phyloP scores from a whole-genome alignment of 306 rosid genomes.

The Castanea crenata region DNA sequence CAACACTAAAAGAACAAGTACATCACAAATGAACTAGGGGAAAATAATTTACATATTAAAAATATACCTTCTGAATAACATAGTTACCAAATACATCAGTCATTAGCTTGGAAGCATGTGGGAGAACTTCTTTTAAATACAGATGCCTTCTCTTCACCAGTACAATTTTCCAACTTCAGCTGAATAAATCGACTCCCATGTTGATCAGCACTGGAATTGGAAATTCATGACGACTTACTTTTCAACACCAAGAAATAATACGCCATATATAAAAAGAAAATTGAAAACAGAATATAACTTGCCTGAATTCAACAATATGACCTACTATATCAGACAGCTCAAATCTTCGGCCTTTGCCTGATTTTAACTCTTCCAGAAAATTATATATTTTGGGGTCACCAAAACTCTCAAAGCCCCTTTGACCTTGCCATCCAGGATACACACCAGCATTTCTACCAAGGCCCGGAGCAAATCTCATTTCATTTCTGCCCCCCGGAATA shows the following conservation, averaged over 20 bases:
- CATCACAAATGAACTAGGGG: background rate
- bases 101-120: slow-evolving; percentile 46
- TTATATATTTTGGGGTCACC: slow-evolving; percentile 48
- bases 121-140: slow-evolving; percentile 55
- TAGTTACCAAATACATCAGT: slow-evolving; percentile 60
- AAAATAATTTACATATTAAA: background rate
- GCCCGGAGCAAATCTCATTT: slow-evolving; percentile 29
- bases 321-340: slow-evolving; percentile 57
- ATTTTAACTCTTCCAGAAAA: slow-evolving; percentile 54
- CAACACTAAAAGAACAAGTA: background rate
- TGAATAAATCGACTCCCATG: slow-evolving; percentile 62
- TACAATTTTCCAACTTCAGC: slow-evolving; percentile 47
- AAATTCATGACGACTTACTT: slow-evolving; percentile 24
- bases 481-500: slow-evolving; percentile 44
- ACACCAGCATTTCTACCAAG: slow-evolving; percentile 43
- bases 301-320: slow-evolving; percentile 50
- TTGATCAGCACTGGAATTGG: slow-evolving; percentile 46
- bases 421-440: slow-evolving; percentile 51
- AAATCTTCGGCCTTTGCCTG: slow-evolving; percentile 55
- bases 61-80: slow-evolving; percentile 48
- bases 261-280: slow-evolving; percentile 10
- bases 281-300: slow-evolving; percentile 23
- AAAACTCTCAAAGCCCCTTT: slow-evolving; percentile 35
- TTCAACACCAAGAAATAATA: slow-evolving; percentile 14
- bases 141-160: slow-evolving; percentile 36